A percentile compares a stretch with the other conserved stretches of the same genome.
Conservation (phyloP, 495 filamentous ascomycete species). For the Hypoxylon trugodes region DNA sequence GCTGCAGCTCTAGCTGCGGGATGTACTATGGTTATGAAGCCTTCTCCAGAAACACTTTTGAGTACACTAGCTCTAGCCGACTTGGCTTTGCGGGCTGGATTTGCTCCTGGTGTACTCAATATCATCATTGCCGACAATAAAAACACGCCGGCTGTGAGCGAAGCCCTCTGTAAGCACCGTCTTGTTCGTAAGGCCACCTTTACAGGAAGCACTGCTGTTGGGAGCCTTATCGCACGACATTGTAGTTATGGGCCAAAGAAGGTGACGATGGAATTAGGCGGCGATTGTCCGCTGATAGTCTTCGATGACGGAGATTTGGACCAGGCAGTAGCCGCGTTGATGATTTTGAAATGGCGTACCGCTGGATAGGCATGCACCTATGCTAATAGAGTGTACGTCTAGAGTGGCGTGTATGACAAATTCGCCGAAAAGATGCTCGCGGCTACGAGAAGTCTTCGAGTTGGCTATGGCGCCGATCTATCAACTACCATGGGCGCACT, state of each 20-base stretch:
- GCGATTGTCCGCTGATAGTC: slow-evolving; percentile 9
- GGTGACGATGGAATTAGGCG: slow-evolving; percentile 24
- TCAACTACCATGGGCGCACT: too few species aligned
- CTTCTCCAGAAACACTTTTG: too few species aligned
- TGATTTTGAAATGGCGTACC: too few species aligned
- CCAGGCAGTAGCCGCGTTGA: too few species aligned
- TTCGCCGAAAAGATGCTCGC: slow-evolving; percentile 13
- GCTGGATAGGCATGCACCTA: slow-evolving; percentile 17
- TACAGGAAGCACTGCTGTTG: slow-evolving; percentile 57
- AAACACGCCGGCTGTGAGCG: slow-evolving; percentile 66
- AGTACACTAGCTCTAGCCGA: too few species aligned
- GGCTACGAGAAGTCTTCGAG: too few species aligned
- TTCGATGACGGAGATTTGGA: slow-evolving; percentile 27
- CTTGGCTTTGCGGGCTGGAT: too few species aligned
- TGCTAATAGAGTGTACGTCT: slow-evolving; percentile 9
- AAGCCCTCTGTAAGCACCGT: slow-evolving; percentile 66
- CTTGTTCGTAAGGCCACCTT: slow-evolving; percentile 74
- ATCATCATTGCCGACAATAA: too few species aligned
- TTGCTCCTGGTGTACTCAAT: too few species aligned
- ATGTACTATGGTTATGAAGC: too few species aligned
- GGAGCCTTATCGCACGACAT: slow-evolving; percentile 9
- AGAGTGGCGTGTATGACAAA: slow-evolving; percentile 12
- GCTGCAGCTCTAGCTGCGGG: too few species aligned
- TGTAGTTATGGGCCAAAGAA: slow-evolving; percentile 6
- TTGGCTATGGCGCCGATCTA: too few species aligned